These are phyloP conservation scores for Trypanosoma mega DNA, from an alignment of 208 protist genomes.

Conservation along the genomic window DNA sequence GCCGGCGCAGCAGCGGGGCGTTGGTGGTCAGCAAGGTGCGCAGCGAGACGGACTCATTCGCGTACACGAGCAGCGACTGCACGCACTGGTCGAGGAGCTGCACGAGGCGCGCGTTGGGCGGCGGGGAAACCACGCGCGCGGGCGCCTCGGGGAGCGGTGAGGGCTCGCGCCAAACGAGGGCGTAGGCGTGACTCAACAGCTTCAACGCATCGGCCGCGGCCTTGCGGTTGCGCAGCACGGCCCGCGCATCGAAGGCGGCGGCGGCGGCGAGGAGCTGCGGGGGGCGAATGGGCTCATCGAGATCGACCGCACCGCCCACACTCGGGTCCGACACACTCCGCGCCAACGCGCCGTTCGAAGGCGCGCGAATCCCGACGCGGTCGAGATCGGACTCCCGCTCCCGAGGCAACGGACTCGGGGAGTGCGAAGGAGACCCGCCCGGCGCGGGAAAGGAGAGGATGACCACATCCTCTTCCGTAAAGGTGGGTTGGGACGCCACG, in stretches of 20 bases:
- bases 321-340: slow-evolving; percentile 8
- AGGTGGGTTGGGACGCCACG: slow-evolving; percentile 58
- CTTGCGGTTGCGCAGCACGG: slow-evolving; percentile 53
- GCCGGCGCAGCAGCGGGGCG: slow-evolving; percentile 40
- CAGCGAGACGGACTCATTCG: slow-evolving; percentile 66
- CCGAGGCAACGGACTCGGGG: slow-evolving; percentile 14
- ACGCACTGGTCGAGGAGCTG: slow-evolving; percentile 63
- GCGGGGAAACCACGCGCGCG: too few species aligned
- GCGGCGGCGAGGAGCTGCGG: slow-evolving; percentile 61
- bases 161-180: slow-evolving; percentile 59
- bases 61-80: slow-evolving; percentile 77
- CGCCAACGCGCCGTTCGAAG: slow-evolving; percentile 2
- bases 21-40: slow-evolving; percentile 53
- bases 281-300: slow-evolving; percentile 51
- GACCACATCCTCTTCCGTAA: slow-evolving; percentile 76
- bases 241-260: slow-evolving; percentile 66
- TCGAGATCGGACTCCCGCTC: slow-evolving; percentile 5
- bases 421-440: slow-evolving; percentile 29
- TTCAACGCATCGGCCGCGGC: slow-evolving; percentile 58
- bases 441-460: slow-evolving; percentile 53
- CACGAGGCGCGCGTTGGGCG: slow-evolving; percentile 38
- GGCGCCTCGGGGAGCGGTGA: slow-evolving; percentile 27
- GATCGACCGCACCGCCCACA: slow-evolving; percentile 24
- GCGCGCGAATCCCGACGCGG: not conserved
- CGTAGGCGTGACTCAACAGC: slow-evolving; percentile 70